Percentiles rank a stretch among this genome's conserved stretches.
Conservation (phyloP, 108 stramenopile species). For the Nitzschia putrida region DNA sequence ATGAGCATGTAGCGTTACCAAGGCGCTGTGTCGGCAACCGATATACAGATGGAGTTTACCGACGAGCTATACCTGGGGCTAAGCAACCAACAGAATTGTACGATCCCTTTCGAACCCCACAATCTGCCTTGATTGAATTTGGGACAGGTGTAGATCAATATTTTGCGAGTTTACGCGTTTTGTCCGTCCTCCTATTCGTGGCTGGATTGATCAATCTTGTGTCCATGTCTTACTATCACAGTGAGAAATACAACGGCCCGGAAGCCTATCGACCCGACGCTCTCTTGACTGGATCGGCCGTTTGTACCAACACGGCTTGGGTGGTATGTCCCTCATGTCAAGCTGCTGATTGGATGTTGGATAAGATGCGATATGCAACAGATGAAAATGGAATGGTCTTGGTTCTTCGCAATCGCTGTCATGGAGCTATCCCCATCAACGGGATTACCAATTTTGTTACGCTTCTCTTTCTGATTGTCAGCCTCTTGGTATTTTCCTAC, state of each 20-base stretch:
- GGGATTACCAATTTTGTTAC: background rate
- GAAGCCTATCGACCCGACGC: background rate
- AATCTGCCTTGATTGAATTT: slow-evolving; percentile 56
- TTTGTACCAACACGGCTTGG: slow-evolving; percentile 12
- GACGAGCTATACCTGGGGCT: slow-evolving; percentile 61
- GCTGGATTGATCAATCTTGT: slow-evolving; percentile 73
- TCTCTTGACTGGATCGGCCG: background rate
- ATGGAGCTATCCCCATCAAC: background rate
- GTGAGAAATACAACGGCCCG: slow-evolving; percentile 50
- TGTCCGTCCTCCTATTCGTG: slow-evolving; percentile 24
- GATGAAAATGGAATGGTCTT: background rate
- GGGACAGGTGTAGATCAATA: slow-evolving; percentile 72
- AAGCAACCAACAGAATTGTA: slow-evolving; percentile 55
- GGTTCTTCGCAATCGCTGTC: background rate
- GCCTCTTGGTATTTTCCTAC: background rate
- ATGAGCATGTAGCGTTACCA: slow-evolving; percentile 66
- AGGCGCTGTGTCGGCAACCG: slow-evolving; percentile 34
- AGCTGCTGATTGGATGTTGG: background rate
- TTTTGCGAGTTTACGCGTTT: slow-evolving; percentile 59
- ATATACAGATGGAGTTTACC: slow-evolving; percentile 17
- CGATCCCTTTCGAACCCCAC: slow-evolving; percentile 59
- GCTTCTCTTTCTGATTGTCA: background rate
- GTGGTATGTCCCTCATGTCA: background rate
- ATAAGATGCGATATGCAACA: background rate
- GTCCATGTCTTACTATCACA: slow-evolving; percentile 70